Percentiles rank a stretch among this genome's conserved stretches.
Evolutionary conservation across 2,329 filamentous ascomycete species (phyloP).

Genomic region (Colletotrichum sp.): DNA sequence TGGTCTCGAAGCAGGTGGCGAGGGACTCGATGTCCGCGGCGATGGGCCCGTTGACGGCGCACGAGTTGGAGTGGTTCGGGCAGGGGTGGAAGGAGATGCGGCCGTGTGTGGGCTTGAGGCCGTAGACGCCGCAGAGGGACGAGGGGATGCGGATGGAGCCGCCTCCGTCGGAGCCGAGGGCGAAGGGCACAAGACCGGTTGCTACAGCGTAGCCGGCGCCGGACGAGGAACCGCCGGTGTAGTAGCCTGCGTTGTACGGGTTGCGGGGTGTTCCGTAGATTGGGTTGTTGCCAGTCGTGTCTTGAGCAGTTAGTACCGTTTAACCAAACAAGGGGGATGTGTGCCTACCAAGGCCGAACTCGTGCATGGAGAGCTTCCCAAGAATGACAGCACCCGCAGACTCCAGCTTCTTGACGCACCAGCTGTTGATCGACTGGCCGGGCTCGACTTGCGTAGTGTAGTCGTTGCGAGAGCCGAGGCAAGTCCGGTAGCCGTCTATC

Average conservation of each 20-base stretch:
- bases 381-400: slow-evolving; percentile 52
- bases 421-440: slow-evolving; percentile 56
- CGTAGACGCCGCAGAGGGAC: slow-evolving; percentile 74
- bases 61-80: slow-evolving; percentile 61
- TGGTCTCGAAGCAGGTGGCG: slow-evolving; percentile 66
- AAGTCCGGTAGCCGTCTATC: slow-evolving; percentile 73
- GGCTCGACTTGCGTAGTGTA: slow-evolving; percentile 53
- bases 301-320: slow-evolving; percentile 26
- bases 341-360: slow-evolving; percentile 68
- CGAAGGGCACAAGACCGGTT: slow-evolving; percentile 72
- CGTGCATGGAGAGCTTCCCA: slow-evolving; percentile 72
- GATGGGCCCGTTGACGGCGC: slow-evolving; percentile 70
- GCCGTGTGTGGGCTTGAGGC: slow-evolving; percentile 73
- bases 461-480: slow-evolving; percentile 64
- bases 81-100: slow-evolving; percentile 68
- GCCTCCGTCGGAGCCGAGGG: slow-evolving; percentile 74
- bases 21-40: slow-evolving; percentile 71
- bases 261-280: slow-evolving; percentile 76
- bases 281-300: slow-evolving; percentile 78
- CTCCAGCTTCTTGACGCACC: slow-evolving; percentile 72
- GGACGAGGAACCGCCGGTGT: slow-evolving; percentile 78
- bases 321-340: neutral
- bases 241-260: slow-evolving; percentile 74
- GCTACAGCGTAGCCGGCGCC: slow-evolving; percentile 75
- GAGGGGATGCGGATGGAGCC: slow-evolving; percentile 77